These are phyloP conservation scores for Suillus fuscotomentosus DNA, from an alignment of 768 basidiomycete genomes.

Conservation along the genomic window DNA sequence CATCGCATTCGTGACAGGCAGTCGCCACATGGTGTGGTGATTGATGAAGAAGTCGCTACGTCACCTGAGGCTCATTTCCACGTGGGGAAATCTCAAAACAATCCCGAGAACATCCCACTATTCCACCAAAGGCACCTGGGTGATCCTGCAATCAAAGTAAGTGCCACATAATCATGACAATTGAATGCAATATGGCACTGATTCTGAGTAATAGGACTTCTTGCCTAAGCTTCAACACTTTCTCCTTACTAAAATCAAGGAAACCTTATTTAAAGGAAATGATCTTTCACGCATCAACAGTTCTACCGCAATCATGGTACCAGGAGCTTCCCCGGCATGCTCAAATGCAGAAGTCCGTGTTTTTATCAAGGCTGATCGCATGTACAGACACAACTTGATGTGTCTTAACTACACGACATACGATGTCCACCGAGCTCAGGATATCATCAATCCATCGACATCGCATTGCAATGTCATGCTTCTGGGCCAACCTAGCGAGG, in stretches of 20 bases:
- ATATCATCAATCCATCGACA: conserved; percentile 2
- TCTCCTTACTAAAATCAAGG: conserved; percentile 9
- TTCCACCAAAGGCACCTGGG: conserved; percentile 7
- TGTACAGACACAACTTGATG: conserved; percentile 2
- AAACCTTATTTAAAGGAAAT: conserved; percentile 11
- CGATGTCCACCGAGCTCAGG: not conserved
- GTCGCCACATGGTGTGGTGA: not conserved
- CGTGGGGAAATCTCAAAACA: conserved; percentile 15
- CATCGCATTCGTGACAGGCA: not conserved
- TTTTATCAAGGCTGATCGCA: not conserved
- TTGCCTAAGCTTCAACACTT: conserved; percentile 5
- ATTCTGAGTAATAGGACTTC: conserved; percentile 8
- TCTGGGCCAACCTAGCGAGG: not conserved
- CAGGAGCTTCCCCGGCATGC: not conserved
- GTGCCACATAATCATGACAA: not conserved
- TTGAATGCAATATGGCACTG: not conserved
- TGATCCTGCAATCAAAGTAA: conserved; percentile 27
- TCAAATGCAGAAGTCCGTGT: not conserved
- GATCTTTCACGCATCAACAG: not conserved
- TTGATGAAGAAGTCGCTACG: not conserved
- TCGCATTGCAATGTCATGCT: not conserved
- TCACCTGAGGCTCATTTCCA: conserved; percentile 15
- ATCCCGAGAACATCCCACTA: not conserved
- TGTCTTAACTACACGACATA: conserved; percentile 2
- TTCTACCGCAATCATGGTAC: no score